phyloP scores from a whole-genome alignment of 2,329 filamentous ascomycete genomes.

The Paecilomyces dactylethromorphus region DNA sequence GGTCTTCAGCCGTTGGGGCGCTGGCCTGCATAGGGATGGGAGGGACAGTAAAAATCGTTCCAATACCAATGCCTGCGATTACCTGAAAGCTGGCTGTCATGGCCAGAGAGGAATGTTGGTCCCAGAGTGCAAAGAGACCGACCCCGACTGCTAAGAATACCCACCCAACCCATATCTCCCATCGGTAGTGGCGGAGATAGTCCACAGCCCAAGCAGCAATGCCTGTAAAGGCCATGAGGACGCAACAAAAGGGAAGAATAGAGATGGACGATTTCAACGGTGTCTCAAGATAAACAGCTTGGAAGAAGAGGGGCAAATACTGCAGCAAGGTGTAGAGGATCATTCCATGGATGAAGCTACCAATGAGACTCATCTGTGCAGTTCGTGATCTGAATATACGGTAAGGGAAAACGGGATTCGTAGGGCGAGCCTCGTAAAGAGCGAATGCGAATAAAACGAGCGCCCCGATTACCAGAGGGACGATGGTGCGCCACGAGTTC shows the following conservation, averaged over 20 bases:
- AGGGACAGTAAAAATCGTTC: not conserved
- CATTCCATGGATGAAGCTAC: not conserved
- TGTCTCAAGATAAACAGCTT: slow-evolving; percentile 11
- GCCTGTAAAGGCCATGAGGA: slow-evolving; percentile 1
- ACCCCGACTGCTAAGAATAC: slow-evolving; percentile 25
- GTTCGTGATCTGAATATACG: not conserved
- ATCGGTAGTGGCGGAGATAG: slow-evolving; percentile 27
- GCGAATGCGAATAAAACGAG: not conserved
- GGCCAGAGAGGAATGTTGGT: slow-evolving; percentile 18
- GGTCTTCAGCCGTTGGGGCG: not conserved
- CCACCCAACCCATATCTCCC: slow-evolving; percentile 3
- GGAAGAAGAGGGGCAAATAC: slow-evolving; percentile 22
- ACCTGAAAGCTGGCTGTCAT: not conserved
- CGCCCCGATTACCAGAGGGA: not conserved
- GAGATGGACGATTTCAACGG: slow-evolving; percentile 5
- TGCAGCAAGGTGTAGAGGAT: slow-evolving; percentile 10
- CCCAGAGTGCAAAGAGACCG: slow-evolving; percentile 37
- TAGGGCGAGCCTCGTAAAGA: not conserved
- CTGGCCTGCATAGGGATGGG: slow-evolving; percentile 4
- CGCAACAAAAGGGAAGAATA: not conserved
- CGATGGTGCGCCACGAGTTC: not conserved
- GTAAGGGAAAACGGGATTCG: not conserved
- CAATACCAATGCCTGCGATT: slow-evolving; percentile 8
- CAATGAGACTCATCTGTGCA: not conserved
- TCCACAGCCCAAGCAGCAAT: slow-evolving; percentile 33